Percentiles rank a stretch among this genome's conserved stretches.
phyloP scores from a whole-genome alignment of 441 rosid species.

The Gossypium davidsonii region DNA sequence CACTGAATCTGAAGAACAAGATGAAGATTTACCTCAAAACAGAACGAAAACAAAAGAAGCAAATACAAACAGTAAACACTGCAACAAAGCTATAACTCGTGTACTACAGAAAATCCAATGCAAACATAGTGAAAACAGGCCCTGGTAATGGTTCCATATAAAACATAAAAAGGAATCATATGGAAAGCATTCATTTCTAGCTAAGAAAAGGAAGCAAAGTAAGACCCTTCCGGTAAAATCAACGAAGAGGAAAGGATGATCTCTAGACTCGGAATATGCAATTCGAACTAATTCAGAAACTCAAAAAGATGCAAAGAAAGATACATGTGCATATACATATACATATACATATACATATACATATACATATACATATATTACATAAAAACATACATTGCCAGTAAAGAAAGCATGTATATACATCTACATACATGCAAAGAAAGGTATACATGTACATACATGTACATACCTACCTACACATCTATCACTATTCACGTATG shows the following conservation, averaged over 20 bases:
- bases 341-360: too few species aligned
- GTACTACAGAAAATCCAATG: conserved; percentile 9
- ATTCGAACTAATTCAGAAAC: background rate
- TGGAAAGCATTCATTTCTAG: background rate
- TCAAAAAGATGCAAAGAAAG: background rate
- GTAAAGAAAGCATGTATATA: background rate
- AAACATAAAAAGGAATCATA: background rate
- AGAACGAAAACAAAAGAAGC: background rate
- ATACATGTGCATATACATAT: background rate
- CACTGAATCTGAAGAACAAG: conserved; percentile 27
- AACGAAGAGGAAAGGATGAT: background rate
- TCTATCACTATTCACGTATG: background rate
- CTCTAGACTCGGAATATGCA: background rate
- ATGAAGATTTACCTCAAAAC: conserved; percentile 19
- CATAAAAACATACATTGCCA: background rate
- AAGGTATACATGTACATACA: background rate
- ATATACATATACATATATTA: background rate
- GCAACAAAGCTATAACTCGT: conserved; percentile 5
- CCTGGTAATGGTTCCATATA: background rate
- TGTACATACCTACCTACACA: background rate
- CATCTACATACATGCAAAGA: background rate
- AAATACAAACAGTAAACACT: background rate
- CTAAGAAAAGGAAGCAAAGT: too few species aligned
- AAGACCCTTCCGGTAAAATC: too few species aligned
- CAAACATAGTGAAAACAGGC: background rate